Conservation (phyloP, 2,329 filamentous ascomycete species). For the Endothia cerciana region DNA sequence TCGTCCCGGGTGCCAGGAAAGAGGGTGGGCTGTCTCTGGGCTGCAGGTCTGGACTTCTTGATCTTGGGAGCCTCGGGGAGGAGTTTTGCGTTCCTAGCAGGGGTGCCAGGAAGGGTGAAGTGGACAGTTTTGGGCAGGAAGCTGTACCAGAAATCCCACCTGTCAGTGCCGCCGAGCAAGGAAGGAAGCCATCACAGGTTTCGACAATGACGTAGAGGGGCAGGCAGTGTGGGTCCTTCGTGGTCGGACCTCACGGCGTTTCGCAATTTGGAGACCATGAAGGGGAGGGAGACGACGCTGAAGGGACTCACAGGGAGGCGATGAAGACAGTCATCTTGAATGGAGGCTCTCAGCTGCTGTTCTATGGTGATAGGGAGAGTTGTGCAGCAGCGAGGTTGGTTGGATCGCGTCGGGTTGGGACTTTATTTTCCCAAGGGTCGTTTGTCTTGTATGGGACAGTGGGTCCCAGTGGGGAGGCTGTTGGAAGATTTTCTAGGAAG, state of each 20-base stretch:
- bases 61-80: constrained; percentile 37
- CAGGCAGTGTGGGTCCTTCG: constrained; percentile 23
- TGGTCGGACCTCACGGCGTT: background rate
- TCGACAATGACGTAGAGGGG: constrained; percentile 23
- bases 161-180: background rate
- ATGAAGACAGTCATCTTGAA: constrained; percentile 56
- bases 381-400: constrained; percentile 4
- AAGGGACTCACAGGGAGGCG: constrained; percentile 51
- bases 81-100: constrained; percentile 38
- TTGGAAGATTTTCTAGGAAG: constrained; percentile 11
- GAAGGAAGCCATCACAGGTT: background rate
- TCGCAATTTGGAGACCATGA: background rate
- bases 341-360: constrained; percentile 21
- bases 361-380: background rate
- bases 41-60: constrained; percentile 33
- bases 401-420: background rate
- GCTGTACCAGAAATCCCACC: constrained; percentile 53
- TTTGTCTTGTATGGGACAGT: constrained; percentile 9
- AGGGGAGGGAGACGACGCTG: background rate
- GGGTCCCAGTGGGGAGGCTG: background rate
- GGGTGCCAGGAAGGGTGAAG: constrained; percentile 70
- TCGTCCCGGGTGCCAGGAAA: constrained; percentile 50
- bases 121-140: constrained; percentile 92
- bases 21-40: constrained; percentile 54
- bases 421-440: background rate